phyloP scores from a whole-genome alignment of 768 basidiomycete species.

The Boletus rubroflammeus region DNA sequence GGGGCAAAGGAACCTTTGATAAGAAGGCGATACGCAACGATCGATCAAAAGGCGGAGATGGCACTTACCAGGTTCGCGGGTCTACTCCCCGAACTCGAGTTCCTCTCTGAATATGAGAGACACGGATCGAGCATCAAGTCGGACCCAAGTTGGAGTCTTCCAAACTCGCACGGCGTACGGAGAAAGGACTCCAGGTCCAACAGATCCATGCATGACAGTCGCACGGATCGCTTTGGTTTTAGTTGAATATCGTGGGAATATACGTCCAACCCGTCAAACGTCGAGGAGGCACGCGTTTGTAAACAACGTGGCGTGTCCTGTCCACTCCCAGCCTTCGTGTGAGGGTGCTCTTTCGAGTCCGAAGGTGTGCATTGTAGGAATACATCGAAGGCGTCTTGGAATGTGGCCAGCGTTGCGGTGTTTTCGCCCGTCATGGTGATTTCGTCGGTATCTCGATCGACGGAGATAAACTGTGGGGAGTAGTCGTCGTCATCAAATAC shows the following conservation, averaged over 20 bases:
- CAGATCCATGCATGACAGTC: slow-evolving; percentile 18
- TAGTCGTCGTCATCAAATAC: slow-evolving; percentile 17
- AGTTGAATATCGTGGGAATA: slow-evolving; percentile 25
- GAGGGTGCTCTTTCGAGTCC: slow-evolving; percentile 21
- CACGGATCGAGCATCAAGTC: slow-evolving; percentile 21
- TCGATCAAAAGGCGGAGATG: background rate
- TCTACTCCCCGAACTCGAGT: background rate
- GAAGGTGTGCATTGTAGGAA: slow-evolving; percentile 25
- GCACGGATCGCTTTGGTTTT: slow-evolving; percentile 18
- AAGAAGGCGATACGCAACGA: background rate
- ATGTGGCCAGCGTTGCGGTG: slow-evolving; percentile 19
- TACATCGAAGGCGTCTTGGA: slow-evolving; percentile 30
- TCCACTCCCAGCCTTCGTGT: slow-evolving; percentile 6
- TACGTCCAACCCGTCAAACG: slow-evolving; percentile 29
- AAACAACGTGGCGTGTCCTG: slow-evolving; percentile 2
- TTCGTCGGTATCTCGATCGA: slow-evolving; percentile 15
- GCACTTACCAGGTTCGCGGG: slow-evolving; percentile 17
- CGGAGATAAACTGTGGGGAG: slow-evolving; percentile 10
- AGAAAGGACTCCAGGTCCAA: slow-evolving; percentile 21
- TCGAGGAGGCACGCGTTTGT: slow-evolving; percentile 30
- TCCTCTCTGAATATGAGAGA: slow-evolving; percentile 17
- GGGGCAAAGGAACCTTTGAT: background rate
- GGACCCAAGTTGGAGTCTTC: slow-evolving; percentile 17
- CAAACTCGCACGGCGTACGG: slow-evolving; percentile 9
- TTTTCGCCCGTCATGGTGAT: slow-evolving; percentile 14